Base-by-base conservation (phyloP, 2,329 filamentous ascomycete species). In the Podosphaera fusca region DNA sequence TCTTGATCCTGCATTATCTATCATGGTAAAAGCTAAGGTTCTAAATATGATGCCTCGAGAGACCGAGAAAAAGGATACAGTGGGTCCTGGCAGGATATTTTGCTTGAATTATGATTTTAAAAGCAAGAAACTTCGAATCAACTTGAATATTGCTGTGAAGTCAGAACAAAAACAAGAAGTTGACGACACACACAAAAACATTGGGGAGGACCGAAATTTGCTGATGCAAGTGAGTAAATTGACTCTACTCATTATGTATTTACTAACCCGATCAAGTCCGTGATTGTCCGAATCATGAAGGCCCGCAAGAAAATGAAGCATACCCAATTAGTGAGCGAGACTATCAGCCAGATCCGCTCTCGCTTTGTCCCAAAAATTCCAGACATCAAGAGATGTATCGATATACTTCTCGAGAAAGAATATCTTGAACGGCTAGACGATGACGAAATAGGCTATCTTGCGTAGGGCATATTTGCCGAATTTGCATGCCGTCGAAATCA, bases 371-470 rank as follows among this genome's bases (percentile, higher is more conserved):
- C 92, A 46, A 94, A 94, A 72, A 79, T 98, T 35, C 76, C 80
- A 14, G 92, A 98, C 64, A 98, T 98, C 78, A 98, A 98, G 76
- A 98, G 96, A 74, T 95, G 92, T 71, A 96, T 98, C 69, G 92
- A 98, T 71, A 95, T 95, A 62, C 77, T 98, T 46, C 82, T 98
- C 62, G 92, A 98, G 75, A 98, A 98, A 75, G 92, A 98, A 70
- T 98, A 98, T 67, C 79, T 98, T 54, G 92, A 98, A 75, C 86
- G 92, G 58, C 73, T 96, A 58, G 92, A 96, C 53, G 88, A 87
- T 57, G 92, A 96, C 67, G 88, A 95, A 68, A 78, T 98, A 59
- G 87, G 90, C 58, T 96, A 96, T 70, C 81, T 96, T 62, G 90
- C 90, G 64, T 95, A 79, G 78, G 38, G 10, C n/a, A 42, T 6